A percentile compares a stretch with the other conserved stretches of the same genome.
Conservation (phyloP, 768 basidiomycete genomes). For the Mycena capillaripes region DNA sequence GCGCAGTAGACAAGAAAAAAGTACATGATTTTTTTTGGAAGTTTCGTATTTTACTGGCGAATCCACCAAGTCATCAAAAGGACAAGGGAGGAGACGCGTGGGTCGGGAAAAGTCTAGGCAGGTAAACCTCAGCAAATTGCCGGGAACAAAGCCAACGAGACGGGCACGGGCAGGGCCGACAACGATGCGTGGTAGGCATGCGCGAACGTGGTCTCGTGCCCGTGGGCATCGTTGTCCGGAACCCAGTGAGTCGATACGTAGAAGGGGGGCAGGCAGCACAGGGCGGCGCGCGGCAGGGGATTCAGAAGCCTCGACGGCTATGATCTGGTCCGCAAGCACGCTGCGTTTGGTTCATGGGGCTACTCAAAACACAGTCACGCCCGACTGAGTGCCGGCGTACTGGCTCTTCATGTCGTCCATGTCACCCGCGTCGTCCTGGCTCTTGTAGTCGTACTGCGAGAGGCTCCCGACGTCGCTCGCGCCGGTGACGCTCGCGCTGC, state of each 20-base stretch:
- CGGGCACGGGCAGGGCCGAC: conserved; percentile 23
- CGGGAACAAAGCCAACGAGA: conserved; percentile 30
- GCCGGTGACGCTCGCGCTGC: conserved; percentile 76
- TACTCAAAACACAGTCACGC: conserved; percentile 87
- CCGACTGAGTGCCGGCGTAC: conserved; percentile 87
- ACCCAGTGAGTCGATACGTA: conserved; percentile 27
- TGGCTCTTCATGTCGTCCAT: conserved; percentile 92
- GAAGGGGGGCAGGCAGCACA: conserved; percentile 27
- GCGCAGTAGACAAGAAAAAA: background rate
- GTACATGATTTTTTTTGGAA: conserved; percentile 24
- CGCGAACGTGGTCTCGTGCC: conserved; percentile 17
- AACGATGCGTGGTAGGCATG: conserved; percentile 19
- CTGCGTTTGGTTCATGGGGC: background rate
- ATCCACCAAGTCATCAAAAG: conserved; percentile 18
- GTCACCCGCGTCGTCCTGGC: conserved; percentile 86
- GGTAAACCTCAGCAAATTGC: conserved; percentile 31
- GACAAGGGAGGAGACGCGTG: conserved; percentile 16
- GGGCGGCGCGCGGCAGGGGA: conserved; percentile 23
- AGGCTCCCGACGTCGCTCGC: conserved; percentile 85
- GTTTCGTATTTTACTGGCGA: conserved; percentile 31
- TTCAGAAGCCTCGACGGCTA: conserved; percentile 22
- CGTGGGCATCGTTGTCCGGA: conserved; percentile 33
- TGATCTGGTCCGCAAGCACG: conserved; percentile 32
- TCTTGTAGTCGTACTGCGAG: conserved; percentile 88
- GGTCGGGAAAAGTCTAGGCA: conserved; percentile 29